Conservation (phyloP, 345 rosid genomes). For the Linum usitatissimum region DNA sequence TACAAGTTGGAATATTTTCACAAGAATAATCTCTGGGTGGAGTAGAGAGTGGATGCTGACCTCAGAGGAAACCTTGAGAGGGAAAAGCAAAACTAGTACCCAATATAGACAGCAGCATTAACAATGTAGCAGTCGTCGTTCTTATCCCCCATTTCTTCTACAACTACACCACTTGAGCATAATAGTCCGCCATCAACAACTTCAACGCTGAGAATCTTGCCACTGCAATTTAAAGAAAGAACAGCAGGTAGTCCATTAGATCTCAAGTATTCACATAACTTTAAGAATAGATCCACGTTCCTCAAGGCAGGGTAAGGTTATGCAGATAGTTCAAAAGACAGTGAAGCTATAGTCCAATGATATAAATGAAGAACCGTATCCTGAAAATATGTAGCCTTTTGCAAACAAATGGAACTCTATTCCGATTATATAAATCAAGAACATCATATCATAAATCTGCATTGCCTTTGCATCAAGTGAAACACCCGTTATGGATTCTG, state of each 20-base stretch:
- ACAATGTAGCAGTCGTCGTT: conserved; percentile 83
- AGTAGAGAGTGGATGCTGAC: conserved; percentile 11
- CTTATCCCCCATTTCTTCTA: conserved; percentile 90
- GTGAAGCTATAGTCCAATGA: not conserved
- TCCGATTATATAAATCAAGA: too few species aligned
- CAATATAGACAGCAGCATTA: conserved; percentile 74
- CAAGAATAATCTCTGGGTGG: not conserved
- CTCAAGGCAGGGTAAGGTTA: not conserved
- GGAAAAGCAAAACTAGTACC: conserved; percentile 36
- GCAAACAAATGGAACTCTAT: not conserved
- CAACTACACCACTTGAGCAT: conserved; percentile 68
- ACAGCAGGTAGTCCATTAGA: not conserved
- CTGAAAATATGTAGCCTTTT: not conserved
- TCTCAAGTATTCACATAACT: not conserved
- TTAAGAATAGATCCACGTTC: not conserved
- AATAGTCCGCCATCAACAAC: conserved; percentile 84
- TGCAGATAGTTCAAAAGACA: not conserved
- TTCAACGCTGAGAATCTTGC: conserved; percentile 49
- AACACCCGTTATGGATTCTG: too few species aligned
- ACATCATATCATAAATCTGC: too few species aligned
- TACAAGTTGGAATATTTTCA: not conserved
- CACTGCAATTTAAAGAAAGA: conserved; percentile 28
- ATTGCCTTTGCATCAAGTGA: too few species aligned
- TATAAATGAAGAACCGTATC: not conserved
- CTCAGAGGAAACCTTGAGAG: conserved; percentile 6